Conservation (phyloP, 495 filamentous ascomycete species). For the Hypomontagnella monticulosa region DNA sequence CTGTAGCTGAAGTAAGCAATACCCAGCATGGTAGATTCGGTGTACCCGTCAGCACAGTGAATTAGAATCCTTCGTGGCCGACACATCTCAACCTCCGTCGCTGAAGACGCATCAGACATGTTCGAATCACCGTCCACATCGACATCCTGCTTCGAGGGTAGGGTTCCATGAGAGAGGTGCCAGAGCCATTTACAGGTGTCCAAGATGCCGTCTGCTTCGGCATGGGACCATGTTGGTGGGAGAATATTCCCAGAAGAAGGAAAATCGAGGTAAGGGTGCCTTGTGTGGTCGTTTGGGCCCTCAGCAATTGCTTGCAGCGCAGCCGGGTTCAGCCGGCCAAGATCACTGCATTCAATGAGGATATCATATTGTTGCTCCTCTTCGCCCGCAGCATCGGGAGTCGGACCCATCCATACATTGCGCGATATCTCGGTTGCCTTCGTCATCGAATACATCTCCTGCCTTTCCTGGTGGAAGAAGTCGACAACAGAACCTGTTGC, state of each 20-base stretch:
- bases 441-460: conserved; percentile 95
- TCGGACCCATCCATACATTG: conserved; percentile 92
- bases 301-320: conserved; percentile 59
- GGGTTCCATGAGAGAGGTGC: conserved; percentile 71
- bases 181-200: conserved; percentile 91
- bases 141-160: conserved; percentile 51
- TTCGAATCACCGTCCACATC: conserved; percentile 54
- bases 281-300: conserved; percentile 47
- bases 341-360: conserved; percentile 85
- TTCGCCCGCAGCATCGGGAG: conserved; percentile 70
- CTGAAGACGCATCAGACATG: conserved; percentile 43
- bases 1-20: conserved; percentile 93
- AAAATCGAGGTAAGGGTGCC: conserved; percentile 75
- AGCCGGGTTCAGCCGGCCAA: conserved; percentile 72
- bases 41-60: conserved; percentile 95
- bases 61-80: conserved; percentile 75
- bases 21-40: conserved; percentile 86
- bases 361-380: conserved; percentile 69
- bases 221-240: conserved; percentile 78
- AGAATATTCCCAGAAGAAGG: conserved; percentile 92
- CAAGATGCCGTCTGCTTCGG: conserved; percentile 82
- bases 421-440: conserved; percentile 83
- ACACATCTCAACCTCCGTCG: conserved; percentile 43
- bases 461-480: conserved; percentile 87
- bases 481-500: conserved; percentile 84